Evolutionary conservation across 2,329 filamentous ascomycete species (phyloP).

Genomic region (Rugonectria rugulosa): DNA sequence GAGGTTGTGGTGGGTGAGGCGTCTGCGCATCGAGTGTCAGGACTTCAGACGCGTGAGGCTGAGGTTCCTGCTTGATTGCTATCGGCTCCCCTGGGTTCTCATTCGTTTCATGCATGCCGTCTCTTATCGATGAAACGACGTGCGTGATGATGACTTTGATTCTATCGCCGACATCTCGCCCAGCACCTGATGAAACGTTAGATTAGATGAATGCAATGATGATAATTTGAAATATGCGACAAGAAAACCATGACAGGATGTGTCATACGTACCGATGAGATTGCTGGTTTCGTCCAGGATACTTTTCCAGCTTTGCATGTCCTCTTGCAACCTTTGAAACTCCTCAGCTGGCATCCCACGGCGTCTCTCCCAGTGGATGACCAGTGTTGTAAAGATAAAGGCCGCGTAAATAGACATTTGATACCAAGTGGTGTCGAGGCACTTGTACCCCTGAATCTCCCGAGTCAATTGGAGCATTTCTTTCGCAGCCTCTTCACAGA

Average conservation of each 20-base stretch:
- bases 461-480: conserved; percentile 69
- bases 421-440: conserved; percentile 81
- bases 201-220: conserved; percentile 3
- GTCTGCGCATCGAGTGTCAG: not conserved
- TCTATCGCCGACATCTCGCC: conserved; percentile 52
- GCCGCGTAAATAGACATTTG: conserved; percentile 75
- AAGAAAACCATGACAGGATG: not conserved
- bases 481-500: conserved; percentile 71
- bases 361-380: conserved; percentile 72
- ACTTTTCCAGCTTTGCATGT: conserved; percentile 75
- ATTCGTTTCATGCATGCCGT: conserved; percentile 53
- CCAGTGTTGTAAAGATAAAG: conserved; percentile 76
- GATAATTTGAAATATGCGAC: not conserved
- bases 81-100: conserved; percentile 22
- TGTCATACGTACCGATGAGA: conserved; percentile 65
- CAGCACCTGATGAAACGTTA: conserved; percentile 49
- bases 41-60: conserved; percentile 31
- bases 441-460: conserved; percentile 68
- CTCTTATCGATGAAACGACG: conserved; percentile 61
- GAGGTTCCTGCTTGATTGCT: conserved; percentile 48
- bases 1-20: not conserved
- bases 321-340: conserved; percentile 65
- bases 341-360: conserved; percentile 65
- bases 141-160: conserved; percentile 58
- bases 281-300: conserved; percentile 72